Evolutionary conservation across 371 early-diverging fungal species (phyloP).

Genomic region (Syncephalastrum sp.): DNA sequence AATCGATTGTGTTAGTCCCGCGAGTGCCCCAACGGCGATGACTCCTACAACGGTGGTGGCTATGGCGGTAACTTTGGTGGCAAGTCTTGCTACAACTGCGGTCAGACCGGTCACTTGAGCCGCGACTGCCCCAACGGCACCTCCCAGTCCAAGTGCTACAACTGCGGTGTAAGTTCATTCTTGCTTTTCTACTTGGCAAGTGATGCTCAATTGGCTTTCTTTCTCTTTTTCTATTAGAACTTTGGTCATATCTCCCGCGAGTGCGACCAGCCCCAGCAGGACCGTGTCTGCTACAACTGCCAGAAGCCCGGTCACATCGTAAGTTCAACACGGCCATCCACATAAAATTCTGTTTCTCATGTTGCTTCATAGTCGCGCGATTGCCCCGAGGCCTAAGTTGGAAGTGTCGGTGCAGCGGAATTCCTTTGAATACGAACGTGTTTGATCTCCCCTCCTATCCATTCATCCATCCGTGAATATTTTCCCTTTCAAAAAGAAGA

Average conservation of each 20-base stretch:
- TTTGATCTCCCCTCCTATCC: too few species aligned
- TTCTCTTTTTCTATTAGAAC: conserved; percentile 11
- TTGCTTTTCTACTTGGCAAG: background rate
- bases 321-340: conserved; percentile 2
- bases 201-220: too few species aligned
- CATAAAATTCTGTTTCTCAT: background rate
- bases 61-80: conserved; percentile 25
- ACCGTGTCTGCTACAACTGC: conserved; percentile 69
- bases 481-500: too few species aligned
- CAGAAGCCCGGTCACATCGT: conserved; percentile 56
- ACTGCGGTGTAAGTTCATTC: conserved; percentile 53
- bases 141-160: conserved; percentile 62
- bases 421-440: too few species aligned
- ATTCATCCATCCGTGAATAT: too few species aligned
- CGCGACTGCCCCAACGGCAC: conserved; percentile 49
- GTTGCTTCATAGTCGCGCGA: conserved; percentile 21
- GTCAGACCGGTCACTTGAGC: conserved; percentile 51
- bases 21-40: conserved; percentile 53
- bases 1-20: conserved; percentile 30
- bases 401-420: background rate
- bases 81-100: conserved; percentile 57
- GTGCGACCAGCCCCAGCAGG: conserved; percentile 41
- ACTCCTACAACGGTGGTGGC: conserved; percentile 23
- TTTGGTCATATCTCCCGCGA: conserved; percentile 52
- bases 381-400: conserved; percentile 20